Evolutionary conservation across 805 yeast genomes (phyloP).

Genomic region (Saturnispora galanensis): DNA sequence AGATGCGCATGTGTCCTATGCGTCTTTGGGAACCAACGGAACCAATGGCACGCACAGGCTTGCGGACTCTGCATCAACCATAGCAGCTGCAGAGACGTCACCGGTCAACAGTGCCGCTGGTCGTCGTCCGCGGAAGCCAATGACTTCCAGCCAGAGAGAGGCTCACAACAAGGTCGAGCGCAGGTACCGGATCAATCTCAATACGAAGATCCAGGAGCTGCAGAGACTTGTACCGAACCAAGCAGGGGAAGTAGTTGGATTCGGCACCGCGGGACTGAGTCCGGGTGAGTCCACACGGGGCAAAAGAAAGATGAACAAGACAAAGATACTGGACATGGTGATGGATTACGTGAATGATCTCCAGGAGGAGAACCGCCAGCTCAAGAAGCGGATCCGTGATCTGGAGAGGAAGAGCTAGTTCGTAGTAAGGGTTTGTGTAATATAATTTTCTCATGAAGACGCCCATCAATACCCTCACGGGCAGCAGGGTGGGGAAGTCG

Average conservation of each 20-base stretch:
- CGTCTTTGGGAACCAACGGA: too few species aligned
- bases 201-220: slow-evolving; percentile 58
- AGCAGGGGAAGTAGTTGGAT: slow-evolving; percentile 51
- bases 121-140: slow-evolving; percentile 17
- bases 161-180: slow-evolving; percentile 70
- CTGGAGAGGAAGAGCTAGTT: too few species aligned
- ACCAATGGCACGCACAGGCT: too few species aligned
- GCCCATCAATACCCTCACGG: too few species aligned
- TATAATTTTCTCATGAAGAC: too few species aligned
- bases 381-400: background rate
- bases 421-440: too few species aligned
- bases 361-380: background rate
- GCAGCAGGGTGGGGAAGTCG: too few species aligned
- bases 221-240: slow-evolving; percentile 49
- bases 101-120: too few species aligned
- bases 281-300: background rate
- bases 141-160: slow-evolving; percentile 40
- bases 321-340: slow-evolving; percentile 61
- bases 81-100: too few species aligned
- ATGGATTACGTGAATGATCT: slow-evolving; percentile 39
- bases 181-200: slow-evolving; percentile 60
- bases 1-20: too few species aligned
- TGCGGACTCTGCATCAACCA: too few species aligned
- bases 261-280: slow-evolving; percentile 15
- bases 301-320: slow-evolving; percentile 45